Conservation (phyloP, 2,329 filamentous ascomycete genomes). For the Exophiala sp. region DNA sequence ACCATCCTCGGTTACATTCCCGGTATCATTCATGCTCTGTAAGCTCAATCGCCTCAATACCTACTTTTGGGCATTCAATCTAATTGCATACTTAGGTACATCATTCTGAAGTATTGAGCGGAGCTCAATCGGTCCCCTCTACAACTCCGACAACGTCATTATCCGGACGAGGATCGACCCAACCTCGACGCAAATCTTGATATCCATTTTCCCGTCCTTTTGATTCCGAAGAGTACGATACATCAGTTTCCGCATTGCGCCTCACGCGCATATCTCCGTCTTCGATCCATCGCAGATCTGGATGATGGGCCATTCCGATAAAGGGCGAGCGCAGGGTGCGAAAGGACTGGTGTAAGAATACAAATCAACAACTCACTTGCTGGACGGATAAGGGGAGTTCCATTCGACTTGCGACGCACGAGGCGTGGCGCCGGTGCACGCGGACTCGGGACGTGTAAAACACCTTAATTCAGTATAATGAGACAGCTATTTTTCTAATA, state of each 20-base stretch:
- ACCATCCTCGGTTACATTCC: constrained; percentile 74
- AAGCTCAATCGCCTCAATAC: constrained; percentile 38
- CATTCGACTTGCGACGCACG: constrained; percentile 17
- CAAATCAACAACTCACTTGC: constrained; percentile 15
- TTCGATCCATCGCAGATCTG: too few relatives aligned
- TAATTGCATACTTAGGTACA: constrained; percentile 55
- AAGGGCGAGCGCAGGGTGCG: constrained; percentile 3
- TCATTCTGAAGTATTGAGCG: constrained; percentile 80
- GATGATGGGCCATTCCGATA: neutral
- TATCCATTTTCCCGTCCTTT: constrained; percentile 24
- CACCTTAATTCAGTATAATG: constrained; percentile 26
- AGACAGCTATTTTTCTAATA: constrained; percentile 12
- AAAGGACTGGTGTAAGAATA: constrained; percentile 14
- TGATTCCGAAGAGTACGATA: constrained; percentile 19
- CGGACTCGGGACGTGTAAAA: constrained; percentile 16
- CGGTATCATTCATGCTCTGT: constrained; percentile 89
- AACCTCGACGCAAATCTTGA: constrained; percentile 21
- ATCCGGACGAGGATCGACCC: constrained; percentile 24
- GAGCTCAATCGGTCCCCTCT: constrained; percentile 20
- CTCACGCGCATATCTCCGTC: neutral
- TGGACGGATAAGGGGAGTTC: constrained; percentile 17
- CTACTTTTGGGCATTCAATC: constrained; percentile 1
- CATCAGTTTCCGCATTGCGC: neutral
- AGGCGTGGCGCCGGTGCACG: constrained; percentile 12
- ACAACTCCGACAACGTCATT: constrained; percentile 27